Base-by-base conservation (phyloP, 306 rosid species). In the Lagenaria siceraria region DNA sequence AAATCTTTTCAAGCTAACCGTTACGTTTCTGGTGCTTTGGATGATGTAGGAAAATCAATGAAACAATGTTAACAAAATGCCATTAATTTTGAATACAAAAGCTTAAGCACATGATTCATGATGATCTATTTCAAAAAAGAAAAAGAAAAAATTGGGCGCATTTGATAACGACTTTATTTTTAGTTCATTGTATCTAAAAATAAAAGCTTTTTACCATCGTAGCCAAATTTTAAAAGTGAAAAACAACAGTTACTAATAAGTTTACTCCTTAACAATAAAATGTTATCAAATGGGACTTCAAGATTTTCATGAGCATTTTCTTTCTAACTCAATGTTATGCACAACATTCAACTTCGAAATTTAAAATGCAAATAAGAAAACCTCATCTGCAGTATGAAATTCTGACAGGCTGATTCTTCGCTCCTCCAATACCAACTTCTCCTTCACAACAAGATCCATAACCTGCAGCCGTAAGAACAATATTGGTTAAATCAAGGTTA, bases 351-450 rank as follows among this genome's bases (percentile, higher is more conserved):
- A 71, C 76, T 7, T 71, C 8, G 11, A 42, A 18, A 8, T 48
- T 43, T 24, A 3, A 71, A 77, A 77, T 9, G 33, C 17, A 77
- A 62, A 43, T 27, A 36, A 35, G 77, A 56, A 76, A 69, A 92
- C 97, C 97, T 92, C 97, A 61, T 92, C 97, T 22, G 97, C 93
- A 49, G 92, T 92, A 77, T 88, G 96, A 68, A 88, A 90, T 77
- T 92, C 96, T 36, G 97, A 92, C 52, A 92, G 80, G 81, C 97
- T 90, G 66, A 92, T 90, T 77, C 87, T 85, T 76, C 97, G 86
- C 84, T 92, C 96, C 89, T 83, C 92, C 78, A 92, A 83, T 80
- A 78, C 60, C 17, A 92, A 76, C 36, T 84, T 79, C 85, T 92
- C 90, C 82, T 79, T 82, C 84, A 86, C 91, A 64, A 90, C 92